Conservation (phyloP, 2,329 filamentous ascomycete genomes). For the Arthrobotrys pseudoclavata region DNA sequence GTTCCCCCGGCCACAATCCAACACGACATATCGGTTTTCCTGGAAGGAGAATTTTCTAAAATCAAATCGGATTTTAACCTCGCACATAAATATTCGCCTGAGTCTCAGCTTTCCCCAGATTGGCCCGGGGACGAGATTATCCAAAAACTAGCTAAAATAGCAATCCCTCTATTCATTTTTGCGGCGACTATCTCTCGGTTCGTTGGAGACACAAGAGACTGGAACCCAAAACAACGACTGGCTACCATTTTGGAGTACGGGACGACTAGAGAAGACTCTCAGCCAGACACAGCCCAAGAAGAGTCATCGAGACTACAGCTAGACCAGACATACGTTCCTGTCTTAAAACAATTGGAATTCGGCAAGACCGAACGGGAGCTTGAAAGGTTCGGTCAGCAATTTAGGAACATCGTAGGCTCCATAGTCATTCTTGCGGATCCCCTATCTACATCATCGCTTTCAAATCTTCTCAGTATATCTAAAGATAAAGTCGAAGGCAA, state of each 20-base stretch:
- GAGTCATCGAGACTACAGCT: too few relatives aligned
- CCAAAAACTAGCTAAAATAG: slow-evolving; percentile 56
- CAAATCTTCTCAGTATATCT: slow-evolving; percentile 23
- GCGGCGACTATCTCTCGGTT: slow-evolving; percentile 64
- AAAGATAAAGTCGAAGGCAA: neutral
- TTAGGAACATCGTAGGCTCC: slow-evolving; percentile 17
- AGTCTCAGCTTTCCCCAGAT: slow-evolving; percentile 16
- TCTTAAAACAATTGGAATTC: slow-evolving; percentile 16
- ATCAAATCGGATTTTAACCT: slow-evolving; percentile 36
- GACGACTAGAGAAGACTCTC: slow-evolving; percentile 3
- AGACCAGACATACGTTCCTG: slow-evolving; percentile 22
- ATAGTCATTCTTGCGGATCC: slow-evolving; percentile 15
- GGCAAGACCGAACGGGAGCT: neutral
- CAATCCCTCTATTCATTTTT: slow-evolving; percentile 63
- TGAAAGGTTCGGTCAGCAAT: neutral
- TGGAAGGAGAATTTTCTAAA: slow-evolving; percentile 58
- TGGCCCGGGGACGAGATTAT: slow-evolving; percentile 60
- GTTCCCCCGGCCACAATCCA: slow-evolving; percentile 56
- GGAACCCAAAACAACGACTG: slow-evolving; percentile 32
- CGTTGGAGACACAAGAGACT: slow-evolving; percentile 46
- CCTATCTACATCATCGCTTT: slow-evolving; percentile 8
- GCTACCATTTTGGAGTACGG: slow-evolving; percentile 23
- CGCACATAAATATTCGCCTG: neutral
- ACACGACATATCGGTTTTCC: slow-evolving; percentile 63
- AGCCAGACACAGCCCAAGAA: too few relatives aligned